Percentiles rank a stretch among this genome's conserved stretches.
phyloP scores from a whole-genome alignment of 345 rosid species.

The Populus ilicifolia region DNA sequence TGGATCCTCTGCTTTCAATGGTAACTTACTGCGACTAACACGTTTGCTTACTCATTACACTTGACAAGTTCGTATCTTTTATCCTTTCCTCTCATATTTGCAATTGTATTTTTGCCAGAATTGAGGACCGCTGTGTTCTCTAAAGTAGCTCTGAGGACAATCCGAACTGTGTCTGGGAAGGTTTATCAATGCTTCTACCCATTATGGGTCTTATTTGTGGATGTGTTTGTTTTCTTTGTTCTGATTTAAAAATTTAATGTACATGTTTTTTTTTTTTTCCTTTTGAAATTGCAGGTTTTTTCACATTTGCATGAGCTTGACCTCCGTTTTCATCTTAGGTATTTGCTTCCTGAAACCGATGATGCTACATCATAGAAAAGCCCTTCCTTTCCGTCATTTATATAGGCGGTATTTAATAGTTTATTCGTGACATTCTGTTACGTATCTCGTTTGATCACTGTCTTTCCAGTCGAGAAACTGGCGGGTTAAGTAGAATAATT shows the following conservation, averaged over 20 bases:
- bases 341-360: background rate
- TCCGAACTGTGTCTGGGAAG: slow-evolving; percentile 89
- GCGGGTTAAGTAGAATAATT: slow-evolving; percentile 83
- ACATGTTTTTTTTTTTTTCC: background rate
- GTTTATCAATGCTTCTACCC: slow-evolving; percentile 32
- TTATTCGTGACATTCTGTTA: slow-evolving; percentile 9
- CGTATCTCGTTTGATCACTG: slow-evolving; percentile 10
- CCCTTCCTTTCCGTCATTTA: background rate
- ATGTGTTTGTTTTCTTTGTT: background rate
- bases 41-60: background rate
- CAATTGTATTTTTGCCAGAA: slow-evolving; percentile 44
- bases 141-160: slow-evolving; percentile 84
- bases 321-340: slow-evolving; percentile 92
- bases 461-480: slow-evolving; percentile 88
- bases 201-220: background rate
- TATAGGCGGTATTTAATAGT: background rate
- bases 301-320: slow-evolving; percentile 92
- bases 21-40: slow-evolving; percentile 26
- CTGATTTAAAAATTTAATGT: background rate
- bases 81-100: background rate
- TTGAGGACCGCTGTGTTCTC: slow-evolving; percentile 94
- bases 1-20: slow-evolving; percentile 84
- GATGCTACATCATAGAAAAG: background rate
- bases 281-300: slow-evolving; percentile 56
- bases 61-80: background rate